Conservation (phyloP, 225 moss, liverwort and hornwort species). For the Antitrichia curtipendula region DNA sequence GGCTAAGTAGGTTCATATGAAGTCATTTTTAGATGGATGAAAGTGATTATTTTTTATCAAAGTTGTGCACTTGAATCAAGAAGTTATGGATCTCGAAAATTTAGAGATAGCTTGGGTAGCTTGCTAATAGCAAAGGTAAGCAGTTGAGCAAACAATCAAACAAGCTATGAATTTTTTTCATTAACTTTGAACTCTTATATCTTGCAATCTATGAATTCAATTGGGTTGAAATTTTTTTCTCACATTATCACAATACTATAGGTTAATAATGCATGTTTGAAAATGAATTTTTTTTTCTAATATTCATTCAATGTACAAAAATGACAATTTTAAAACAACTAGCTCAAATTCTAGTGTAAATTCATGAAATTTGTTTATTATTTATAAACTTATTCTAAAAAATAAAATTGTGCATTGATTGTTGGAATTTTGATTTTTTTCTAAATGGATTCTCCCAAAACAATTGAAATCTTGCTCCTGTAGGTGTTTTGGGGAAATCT, state of each 20-base stretch:
- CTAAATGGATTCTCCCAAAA: too few species aligned
- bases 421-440: neutral
- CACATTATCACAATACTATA: neutral
- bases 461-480: neutral
- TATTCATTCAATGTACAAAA: neutral
- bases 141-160: too few species aligned
- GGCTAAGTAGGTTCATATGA: neutral
- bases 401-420: rapidly evolving
- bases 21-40: neutral
- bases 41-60: neutral
- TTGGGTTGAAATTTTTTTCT: rapidly evolving
- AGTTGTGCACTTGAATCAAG: neutral
- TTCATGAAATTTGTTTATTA: neutral
- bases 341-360: neutral
- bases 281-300: neutral
- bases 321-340: neutral
- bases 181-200: neutral
- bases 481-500: neutral
- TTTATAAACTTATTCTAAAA: neutral
- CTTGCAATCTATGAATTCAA: neutral
- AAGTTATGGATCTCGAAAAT: neutral
- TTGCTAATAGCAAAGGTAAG: too few species aligned
- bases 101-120: rapidly evolving
- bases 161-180: neutral
- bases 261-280: neutral